A percentile compares a stretch with the other conserved stretches of the same genome.
phyloP scores from a whole-genome alignment of 1,139 yeast genomes.

The Debaryomyces coudertii region DNA sequence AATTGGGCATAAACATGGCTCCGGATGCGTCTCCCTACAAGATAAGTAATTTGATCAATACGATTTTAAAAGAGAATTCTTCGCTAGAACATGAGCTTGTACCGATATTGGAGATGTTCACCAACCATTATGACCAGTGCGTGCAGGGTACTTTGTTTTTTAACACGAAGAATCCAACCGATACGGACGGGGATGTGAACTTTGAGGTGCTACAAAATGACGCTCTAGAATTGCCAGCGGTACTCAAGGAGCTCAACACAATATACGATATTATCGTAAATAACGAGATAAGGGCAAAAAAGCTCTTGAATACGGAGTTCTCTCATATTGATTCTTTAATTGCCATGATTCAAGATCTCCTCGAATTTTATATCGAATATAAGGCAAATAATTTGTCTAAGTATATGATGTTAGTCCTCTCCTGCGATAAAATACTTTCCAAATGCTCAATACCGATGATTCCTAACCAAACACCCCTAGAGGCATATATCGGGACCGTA shows the following conservation, averaged over 20 bases:
- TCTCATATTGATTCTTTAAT: constrained; percentile 23
- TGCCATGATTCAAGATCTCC: constrained; percentile 19
- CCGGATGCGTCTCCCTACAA: constrained; percentile 18
- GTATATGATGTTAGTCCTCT: constrained; percentile 25
- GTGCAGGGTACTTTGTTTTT: constrained; percentile 35
- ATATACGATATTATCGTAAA: constrained; percentile 41
- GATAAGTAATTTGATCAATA: constrained; percentile 21
- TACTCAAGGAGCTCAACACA: constrained; percentile 32
- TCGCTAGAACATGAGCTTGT: constrained; percentile 73
- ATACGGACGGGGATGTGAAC: constrained; percentile 18
- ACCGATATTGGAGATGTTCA: constrained; percentile 65
- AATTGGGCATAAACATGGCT: constrained; percentile 18
- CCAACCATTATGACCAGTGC: constrained; percentile 85
- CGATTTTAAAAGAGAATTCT: constrained; percentile 43
- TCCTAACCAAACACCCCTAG: constrained; percentile 21
- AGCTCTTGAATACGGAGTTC: constrained; percentile 22
- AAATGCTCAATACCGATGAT: constrained; percentile 20
- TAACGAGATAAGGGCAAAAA: constrained; percentile 38
- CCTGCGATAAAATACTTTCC: constrained; percentile 21
- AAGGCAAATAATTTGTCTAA: constrained; percentile 31
- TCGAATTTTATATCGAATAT: constrained; percentile 25
- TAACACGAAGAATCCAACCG: constrained; percentile 12
- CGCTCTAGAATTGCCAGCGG: constrained; percentile 37
- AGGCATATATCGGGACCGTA: constrained; percentile 30
- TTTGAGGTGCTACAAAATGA: constrained; percentile 40